Conservation (phyloP, 1,139 yeast genomes). For the Yamadazyma buinensis region DNA sequence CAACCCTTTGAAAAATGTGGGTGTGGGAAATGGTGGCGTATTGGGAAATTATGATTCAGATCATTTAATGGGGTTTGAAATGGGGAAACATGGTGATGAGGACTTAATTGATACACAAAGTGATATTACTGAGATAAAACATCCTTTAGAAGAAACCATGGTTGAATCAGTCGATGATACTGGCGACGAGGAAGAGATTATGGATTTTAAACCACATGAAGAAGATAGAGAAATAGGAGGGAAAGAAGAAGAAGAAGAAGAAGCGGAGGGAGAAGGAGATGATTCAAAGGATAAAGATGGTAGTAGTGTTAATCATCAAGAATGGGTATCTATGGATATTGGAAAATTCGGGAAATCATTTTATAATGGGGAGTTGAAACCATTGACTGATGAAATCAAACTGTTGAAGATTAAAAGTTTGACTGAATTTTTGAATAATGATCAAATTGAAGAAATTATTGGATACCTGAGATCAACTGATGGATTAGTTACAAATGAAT, state of each 20-base stretch:
- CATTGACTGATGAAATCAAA: conserved; percentile 37
- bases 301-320: conserved; percentile 20
- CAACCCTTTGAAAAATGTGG: too few relatives aligned
- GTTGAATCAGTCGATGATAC: not conserved
- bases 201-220: too few relatives aligned
- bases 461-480: conserved; percentile 42
- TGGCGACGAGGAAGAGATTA: not conserved
- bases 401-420: conserved; percentile 39
- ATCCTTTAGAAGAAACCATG: not conserved
- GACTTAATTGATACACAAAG: not conserved
- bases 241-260: not conserved
- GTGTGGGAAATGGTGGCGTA: too few relatives aligned
- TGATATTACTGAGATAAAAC: too few relatives aligned
- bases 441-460: conserved; percentile 25
- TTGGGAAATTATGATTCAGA: too few relatives aligned
- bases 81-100: not conserved
- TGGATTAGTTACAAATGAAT: conserved; percentile 42
- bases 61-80: not conserved
- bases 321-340: conserved; percentile 51
- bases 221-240: not conserved
- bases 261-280: conserved; percentile 1
- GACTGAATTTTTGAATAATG: conserved; percentile 30
- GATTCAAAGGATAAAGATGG: not conserved
- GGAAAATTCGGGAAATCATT: conserved; percentile 47
- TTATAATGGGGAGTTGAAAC: conserved; percentile 38